A percentile compares a stretch with the other conserved stretches of the same genome.
Evolutionary conservation across 164 flowering plant genomes (phyloP).

Genomic region (Platanus orientalis): DNA sequence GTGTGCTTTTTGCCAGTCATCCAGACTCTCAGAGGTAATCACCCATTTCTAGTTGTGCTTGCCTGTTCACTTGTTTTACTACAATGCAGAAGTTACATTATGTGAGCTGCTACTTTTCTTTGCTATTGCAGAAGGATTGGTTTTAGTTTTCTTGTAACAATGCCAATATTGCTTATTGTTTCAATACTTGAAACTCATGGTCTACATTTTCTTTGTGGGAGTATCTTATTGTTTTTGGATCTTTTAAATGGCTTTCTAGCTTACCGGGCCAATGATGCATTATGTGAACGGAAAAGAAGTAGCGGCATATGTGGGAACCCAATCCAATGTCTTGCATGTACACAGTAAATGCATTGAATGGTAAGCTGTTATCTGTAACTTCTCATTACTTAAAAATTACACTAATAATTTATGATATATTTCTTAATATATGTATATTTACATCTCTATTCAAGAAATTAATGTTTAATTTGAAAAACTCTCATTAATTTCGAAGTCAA

Average conservation of each 20-base stretch:
- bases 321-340: constrained; percentile 44
- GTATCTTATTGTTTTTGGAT: neutral
- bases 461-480: too few relatives aligned
- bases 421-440: too few relatives aligned
- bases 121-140: neutral
- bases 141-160: neutral
- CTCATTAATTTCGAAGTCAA: too few relatives aligned
- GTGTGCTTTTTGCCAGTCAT: constrained; percentile 73
- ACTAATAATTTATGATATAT: neutral
- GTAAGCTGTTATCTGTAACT: constrained; percentile 28
- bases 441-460: too few relatives aligned
- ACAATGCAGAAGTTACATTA: neutral
- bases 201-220: too few relatives aligned
- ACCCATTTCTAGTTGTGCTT: neutral
- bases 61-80: neutral
- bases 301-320: constrained; percentile 25
- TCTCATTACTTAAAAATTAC: neutral
- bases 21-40: constrained; percentile 42
- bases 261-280: constrained; percentile 51
- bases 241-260: constrained; percentile 27
- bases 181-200: neutral
- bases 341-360: constrained; percentile 62
- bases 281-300: constrained; percentile 43
- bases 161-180: neutral
- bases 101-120: neutral